A percentile compares a stretch with the other conserved stretches of the same genome.
phyloP scores from a whole-genome alignment of 2,329 filamentous ascomycete genomes.

The Calycina herbarum region DNA sequence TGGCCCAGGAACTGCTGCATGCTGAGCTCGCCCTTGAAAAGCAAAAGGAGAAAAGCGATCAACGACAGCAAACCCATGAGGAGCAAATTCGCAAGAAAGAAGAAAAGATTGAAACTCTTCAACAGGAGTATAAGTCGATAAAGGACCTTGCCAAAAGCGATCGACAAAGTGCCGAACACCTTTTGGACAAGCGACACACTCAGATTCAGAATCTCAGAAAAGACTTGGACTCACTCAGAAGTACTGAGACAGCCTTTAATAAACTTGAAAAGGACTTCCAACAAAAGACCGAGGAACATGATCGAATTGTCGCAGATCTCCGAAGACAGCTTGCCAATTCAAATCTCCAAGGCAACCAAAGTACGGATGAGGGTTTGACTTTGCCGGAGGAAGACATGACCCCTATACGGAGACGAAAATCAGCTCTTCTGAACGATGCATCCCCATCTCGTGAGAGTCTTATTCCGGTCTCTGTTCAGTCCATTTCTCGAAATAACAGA shows the following conservation, averaged over 20 bases:
- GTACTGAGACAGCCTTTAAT: constrained; percentile 18
- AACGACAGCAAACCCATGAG: constrained; percentile 46
- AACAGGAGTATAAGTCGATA: constrained; percentile 48
- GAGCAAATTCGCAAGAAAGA: constrained; percentile 48
- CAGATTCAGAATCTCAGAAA: constrained; percentile 58
- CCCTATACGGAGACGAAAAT: background rate
- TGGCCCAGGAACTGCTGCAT: constrained; percentile 33
- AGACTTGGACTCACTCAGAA: constrained; percentile 50
- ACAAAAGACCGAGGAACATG: constrained; percentile 26
- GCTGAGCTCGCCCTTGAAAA: constrained; percentile 32
- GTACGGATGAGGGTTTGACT: background rate
- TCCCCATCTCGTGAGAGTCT: constrained; percentile 23
- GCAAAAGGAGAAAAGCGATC: constrained; percentile 38
- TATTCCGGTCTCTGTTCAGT: constrained; percentile 25
- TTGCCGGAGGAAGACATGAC: constrained; percentile 3
- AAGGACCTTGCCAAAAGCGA: constrained; percentile 54
- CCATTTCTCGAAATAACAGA: constrained; percentile 22
- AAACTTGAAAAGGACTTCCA: constrained; percentile 25
- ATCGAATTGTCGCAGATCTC: constrained; percentile 23
- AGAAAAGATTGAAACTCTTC: constrained; percentile 49
- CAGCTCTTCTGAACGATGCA: constrained; percentile 8
- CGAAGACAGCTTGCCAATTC: constrained; percentile 25
- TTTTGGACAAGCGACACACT: constrained; percentile 56
- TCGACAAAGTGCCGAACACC: constrained; percentile 55
- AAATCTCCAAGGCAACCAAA: background rate